phyloP scores from a whole-genome alignment of 805 yeast species.

The Komagataella mondaviorum region DNA sequence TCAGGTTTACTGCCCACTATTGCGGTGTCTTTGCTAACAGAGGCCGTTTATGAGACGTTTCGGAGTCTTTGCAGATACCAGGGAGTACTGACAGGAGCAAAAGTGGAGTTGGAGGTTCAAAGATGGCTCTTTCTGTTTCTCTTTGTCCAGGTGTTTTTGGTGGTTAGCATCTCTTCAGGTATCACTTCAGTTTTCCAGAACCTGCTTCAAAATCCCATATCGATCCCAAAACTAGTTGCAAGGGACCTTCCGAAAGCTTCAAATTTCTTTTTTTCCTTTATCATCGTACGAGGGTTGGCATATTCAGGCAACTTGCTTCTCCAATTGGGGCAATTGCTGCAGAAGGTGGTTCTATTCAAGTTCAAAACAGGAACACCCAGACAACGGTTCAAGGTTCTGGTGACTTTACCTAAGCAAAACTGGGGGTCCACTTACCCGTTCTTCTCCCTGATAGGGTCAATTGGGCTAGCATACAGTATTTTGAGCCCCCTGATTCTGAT shows the following conservation, averaged over 20 bases:
- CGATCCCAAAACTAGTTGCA: slow-evolving; percentile 62
- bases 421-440: slow-evolving; percentile 79
- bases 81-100: slow-evolving; percentile 47
- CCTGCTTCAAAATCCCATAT: slow-evolving; percentile 53
- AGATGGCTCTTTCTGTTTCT: slow-evolving; percentile 66
- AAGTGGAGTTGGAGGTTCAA: slow-evolving; percentile 59
- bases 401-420: slow-evolving; percentile 28
- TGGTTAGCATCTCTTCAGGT: slow-evolving; percentile 77
- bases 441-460: slow-evolving; percentile 64
- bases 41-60: slow-evolving; percentile 45
- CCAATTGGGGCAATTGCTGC: slow-evolving; percentile 38
- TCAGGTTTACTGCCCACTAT: slow-evolving; percentile 59
- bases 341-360: slow-evolving; percentile 20
- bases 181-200: slow-evolving; percentile 48
- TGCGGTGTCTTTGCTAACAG: slow-evolving; percentile 48
- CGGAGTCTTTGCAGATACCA: slow-evolving; percentile 38
- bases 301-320: slow-evolving; percentile 62
- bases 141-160: slow-evolving; percentile 73
- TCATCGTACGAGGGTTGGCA: slow-evolving; percentile 62
- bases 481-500: slow-evolving; percentile 68
- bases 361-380: slow-evolving; percentile 49
- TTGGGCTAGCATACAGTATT: slow-evolving; percentile 66
- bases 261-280: slow-evolving; percentile 70
- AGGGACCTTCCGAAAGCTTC: slow-evolving; percentile 76
- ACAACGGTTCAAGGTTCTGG: slow-evolving; percentile 29